These are phyloP conservation scores for Rhodosporidiobolus sp. DNA, from an alignment of 768 basidiomycete species.

Conservation along the genomic window DNA sequence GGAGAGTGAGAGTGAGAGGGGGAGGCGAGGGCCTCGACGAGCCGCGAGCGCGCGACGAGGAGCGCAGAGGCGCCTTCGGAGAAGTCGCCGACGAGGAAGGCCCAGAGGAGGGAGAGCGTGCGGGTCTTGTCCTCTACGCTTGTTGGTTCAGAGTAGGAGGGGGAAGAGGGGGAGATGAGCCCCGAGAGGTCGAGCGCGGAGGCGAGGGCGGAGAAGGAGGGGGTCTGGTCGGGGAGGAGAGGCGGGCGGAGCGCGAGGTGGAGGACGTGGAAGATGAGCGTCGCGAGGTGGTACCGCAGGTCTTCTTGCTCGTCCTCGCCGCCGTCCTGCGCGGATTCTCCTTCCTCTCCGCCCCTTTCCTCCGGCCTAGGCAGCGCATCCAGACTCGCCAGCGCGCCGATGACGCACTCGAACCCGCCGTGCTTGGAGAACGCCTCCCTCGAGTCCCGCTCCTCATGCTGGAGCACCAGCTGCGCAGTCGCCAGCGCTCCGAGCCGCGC, in stretches of 20 bases:
- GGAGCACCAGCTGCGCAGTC: not conserved
- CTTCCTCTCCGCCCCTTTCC: not conserved
- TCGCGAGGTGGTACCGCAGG: conserved; percentile 15
- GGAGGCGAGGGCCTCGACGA: not conserved
- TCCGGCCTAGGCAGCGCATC: not conserved
- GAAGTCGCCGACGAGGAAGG: conserved; percentile 18
- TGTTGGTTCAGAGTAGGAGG: too few relatives aligned
- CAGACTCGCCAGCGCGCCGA: conserved; percentile 7
- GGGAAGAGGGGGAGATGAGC: not conserved
- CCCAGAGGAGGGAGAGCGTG: conserved; percentile 8
- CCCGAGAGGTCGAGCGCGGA: conserved; percentile 8
- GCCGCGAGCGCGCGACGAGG: conserved; percentile 2
- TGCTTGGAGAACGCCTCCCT: not conserved
- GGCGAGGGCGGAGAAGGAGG: not conserved
- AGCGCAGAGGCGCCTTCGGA: not conserved
- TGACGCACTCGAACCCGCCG: conserved; percentile 11
- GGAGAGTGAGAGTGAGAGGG: too few relatives aligned
- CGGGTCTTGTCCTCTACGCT: not conserved
- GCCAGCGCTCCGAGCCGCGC: not conserved
- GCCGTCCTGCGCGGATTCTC: fast-evolving
- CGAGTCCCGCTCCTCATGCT: not conserved
- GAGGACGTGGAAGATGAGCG: conserved; percentile 8
- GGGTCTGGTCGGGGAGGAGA: not conserved
- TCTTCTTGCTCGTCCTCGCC: not conserved
- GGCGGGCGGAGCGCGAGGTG: not conserved